Base-by-base conservation (phyloP, 2,329 filamentous ascomycete genomes). In the Westerdykella sp. region DNA sequence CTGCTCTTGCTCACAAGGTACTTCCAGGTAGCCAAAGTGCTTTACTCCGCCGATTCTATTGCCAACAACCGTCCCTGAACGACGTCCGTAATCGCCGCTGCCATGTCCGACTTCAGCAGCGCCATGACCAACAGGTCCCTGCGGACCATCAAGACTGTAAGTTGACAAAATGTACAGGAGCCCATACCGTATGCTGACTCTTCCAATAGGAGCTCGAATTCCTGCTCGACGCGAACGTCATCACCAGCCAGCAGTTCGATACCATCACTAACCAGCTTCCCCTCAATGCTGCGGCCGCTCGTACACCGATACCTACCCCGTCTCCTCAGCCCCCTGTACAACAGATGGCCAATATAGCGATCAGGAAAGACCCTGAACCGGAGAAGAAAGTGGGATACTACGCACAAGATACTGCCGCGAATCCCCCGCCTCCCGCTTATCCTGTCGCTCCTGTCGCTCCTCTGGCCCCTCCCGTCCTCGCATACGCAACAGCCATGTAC, bases 91-190 rank as follows among this genome's bases (percentile, higher is more conserved):
- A 4, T 10, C 11, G 9, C 38, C 25, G 9, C 28, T 49, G 54
- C 35, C 41, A 67, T 68, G 64, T 50, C 59, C 47, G 71, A 74
- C 57, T 70, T 75, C 62, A 69, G 63, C 47, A 69, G 72, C 46
- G 79, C 79, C 37, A 78, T 80, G 77, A 81, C 84, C 70, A 93
- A 91, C 73, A 81, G 88, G 71, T 90, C 87, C 63, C 80, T 95
- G 63, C 84, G 88, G 53, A 84, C 80, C 60, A 90, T 95, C 73
- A 90, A 88, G 73, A 88, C 84, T 62, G 88, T 89, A 73, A 56
- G 80, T 50, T 36, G n/a, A 32, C 5, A 11, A 14, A 65, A 39
- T 39, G 40, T 41, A 12, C 10, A 28, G 25, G 11, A 28, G 25
- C 12, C 10, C 41, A 40, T 40, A 16, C 36, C 42, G 34, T 41